Percentiles rank a stretch among this genome's conserved stretches.
phyloP scores from a whole-genome alignment of 2,329 filamentous ascomycete genomes.

The Blastomyces parvus region DNA sequence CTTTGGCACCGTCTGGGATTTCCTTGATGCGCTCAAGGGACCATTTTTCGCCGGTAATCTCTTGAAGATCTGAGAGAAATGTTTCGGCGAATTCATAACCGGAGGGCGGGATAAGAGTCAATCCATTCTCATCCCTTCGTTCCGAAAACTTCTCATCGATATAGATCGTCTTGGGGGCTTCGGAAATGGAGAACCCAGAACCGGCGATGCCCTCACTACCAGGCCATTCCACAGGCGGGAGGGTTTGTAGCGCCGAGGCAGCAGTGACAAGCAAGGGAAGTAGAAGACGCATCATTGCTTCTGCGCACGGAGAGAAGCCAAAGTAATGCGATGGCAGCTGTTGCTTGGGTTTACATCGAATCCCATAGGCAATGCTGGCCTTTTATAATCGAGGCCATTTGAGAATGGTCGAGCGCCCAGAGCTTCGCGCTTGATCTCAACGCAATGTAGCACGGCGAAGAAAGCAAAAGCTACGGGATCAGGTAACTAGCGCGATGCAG shows the following conservation, averaged over 20 bases:
- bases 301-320: background rate
- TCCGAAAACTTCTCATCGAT: conserved; percentile 34
- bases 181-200: conserved; percentile 21
- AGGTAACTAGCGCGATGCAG: background rate
- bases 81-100: conserved; percentile 42
- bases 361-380: background rate
- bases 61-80: conserved; percentile 38
- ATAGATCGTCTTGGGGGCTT: conserved; percentile 30
- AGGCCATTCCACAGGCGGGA: conserved; percentile 29
- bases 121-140: conserved; percentile 35
- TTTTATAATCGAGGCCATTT: background rate
- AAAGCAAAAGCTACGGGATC: background rate
- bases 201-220: conserved; percentile 9
- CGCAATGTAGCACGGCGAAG: background rate
- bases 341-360: background rate
- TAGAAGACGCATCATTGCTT: conserved; percentile 5
- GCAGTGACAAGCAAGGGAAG: conserved; percentile 10
- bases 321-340: background rate
- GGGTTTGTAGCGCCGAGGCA: conserved; percentile 30
- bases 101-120: conserved; percentile 45
- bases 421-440: background rate
- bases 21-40: conserved; percentile 31
- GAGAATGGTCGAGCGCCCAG: background rate
- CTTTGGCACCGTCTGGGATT: conserved; percentile 26
- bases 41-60: conserved; percentile 36